Evolutionary conservation across 805 yeast species (phyloP), one percentile per base, ranked within the genome.

Genomic region (Suhomyces prunicola): DNA sequence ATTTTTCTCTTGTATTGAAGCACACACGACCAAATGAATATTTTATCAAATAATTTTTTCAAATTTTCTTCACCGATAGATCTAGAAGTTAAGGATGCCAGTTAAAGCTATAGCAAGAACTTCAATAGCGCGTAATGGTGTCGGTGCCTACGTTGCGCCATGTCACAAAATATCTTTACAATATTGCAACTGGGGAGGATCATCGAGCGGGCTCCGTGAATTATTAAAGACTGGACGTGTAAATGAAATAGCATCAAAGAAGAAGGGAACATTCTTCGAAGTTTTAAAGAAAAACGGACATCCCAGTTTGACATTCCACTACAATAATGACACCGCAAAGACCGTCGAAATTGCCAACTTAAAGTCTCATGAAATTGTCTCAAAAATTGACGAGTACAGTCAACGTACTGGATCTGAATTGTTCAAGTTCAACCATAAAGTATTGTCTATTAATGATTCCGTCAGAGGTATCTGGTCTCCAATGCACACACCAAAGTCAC

Each of bases 381-480:
- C 83, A 57, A 89, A 89, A 68, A 71, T 91, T 52, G 72, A 80
- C 23, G 76, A 88, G 46, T 71, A 88, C 62, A 74, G 81, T 55
- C 87, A 86, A 66, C 75, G 91, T 26, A 80, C 88, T 47, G 97
- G 97, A 49, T 85, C 84, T 63, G 63, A 66, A 9, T 78, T 81
- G 62, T 73, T 79, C 61, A 87, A 87, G 69, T 83, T 76, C 60
- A 85, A 88, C 65, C 87, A 90, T 53, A 73, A 71, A 63, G 98
- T 94, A 35, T 81, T 84, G 69, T 86, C 96, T 42, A 71, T 80
- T 56, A 94, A 93, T 67, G 82, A 80, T 51, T 85, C 96, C 52
- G 91, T 93, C 15, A 87, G 99, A 79, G 99, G 99, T 64, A 80
- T 94, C 47, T 94, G 99, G 99, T 91, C 97, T 46, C 99, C 99